Percentiles rank a stretch among this genome's conserved stretches.
Conservation (phyloP, 768 basidiomycete genomes). For the Tylopilus subfusipes region DNA sequence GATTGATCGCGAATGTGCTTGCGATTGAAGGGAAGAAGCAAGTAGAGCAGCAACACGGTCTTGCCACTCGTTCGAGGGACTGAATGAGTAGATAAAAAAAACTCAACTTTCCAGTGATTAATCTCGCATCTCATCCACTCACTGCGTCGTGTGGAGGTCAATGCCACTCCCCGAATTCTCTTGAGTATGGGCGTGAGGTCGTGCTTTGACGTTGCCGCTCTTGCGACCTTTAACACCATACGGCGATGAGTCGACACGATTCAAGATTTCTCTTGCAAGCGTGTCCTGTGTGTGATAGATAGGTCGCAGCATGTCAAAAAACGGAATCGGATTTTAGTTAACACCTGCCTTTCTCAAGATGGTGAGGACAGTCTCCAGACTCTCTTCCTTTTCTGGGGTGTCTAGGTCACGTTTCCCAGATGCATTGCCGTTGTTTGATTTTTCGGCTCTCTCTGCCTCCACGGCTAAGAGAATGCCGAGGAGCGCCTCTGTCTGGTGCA, state of each 20-base stretch:
- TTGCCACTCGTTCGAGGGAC: conserved; percentile 84
- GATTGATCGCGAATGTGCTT: not conserved
- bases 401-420: conserved; percentile 22
- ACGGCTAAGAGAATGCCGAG: conserved; percentile 73
- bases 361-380: conserved; percentile 37
- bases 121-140: conserved; percentile 23
- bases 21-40: conserved; percentile 19
- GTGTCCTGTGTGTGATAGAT: conserved; percentile 61
- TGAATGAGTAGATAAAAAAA: conserved; percentile 28
- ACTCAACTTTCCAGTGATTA: not conserved
- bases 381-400: conserved; percentile 10
- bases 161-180: conserved; percentile 18
- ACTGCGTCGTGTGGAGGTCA: conserved; percentile 64
- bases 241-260: conserved; percentile 74
- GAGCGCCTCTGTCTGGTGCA: conserved; percentile 89
- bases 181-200: conserved; percentile 20
- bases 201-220: conserved; percentile 34
- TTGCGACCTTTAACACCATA: conserved; percentile 75
- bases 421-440: conserved; percentile 29
- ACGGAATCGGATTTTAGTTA: not conserved
- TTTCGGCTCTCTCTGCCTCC: conserved; percentile 25
- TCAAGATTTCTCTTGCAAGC: conserved; percentile 75
- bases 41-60: conserved; percentile 47
- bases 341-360: conserved; percentile 49
- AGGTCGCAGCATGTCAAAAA: not conserved